Percentiles rank a stretch among this genome's conserved stretches.
Evolutionary conservation across 2,329 filamentous ascomycete genomes (phyloP).

Genomic region (Coniosporium tulheliwenetii): DNA sequence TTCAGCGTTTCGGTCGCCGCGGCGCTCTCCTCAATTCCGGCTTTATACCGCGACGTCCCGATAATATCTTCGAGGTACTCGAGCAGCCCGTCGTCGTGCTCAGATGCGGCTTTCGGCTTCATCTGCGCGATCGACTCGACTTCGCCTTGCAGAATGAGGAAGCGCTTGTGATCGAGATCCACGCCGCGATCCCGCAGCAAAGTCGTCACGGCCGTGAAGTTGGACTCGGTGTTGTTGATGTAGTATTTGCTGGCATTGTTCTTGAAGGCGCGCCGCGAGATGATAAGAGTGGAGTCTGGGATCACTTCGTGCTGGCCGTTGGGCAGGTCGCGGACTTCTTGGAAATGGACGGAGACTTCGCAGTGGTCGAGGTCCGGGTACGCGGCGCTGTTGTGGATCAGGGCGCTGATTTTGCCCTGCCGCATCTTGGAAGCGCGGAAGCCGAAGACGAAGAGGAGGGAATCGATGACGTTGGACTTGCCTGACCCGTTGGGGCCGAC

Average conservation of each 20-base stretch:
- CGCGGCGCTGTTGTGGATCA: slow-evolving; percentile 92
- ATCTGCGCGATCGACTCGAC: slow-evolving; percentile 98
- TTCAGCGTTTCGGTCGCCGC: slow-evolving; percentile 83
- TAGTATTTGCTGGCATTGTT: slow-evolving; percentile 99
- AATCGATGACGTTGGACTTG: slow-evolving; percentile 98
- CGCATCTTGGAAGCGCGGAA: slow-evolving; percentile 99
- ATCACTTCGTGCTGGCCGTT: slow-evolving; percentile 61
- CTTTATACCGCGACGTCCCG: slow-evolving; percentile 95
- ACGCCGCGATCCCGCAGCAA: slow-evolving; percentile 77
- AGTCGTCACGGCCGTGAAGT: slow-evolving; percentile 81
- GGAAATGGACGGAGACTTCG: slow-evolving; percentile 93
- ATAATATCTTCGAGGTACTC: slow-evolving; percentile 99
- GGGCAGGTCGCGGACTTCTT: slow-evolving; percentile 81
- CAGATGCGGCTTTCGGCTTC: slow-evolving; percentile 89
- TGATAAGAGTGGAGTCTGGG: slow-evolving; percentile 68
- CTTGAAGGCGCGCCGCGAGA: slow-evolving; percentile 87
- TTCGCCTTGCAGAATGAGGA: slow-evolving; percentile 91
- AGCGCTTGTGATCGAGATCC: slow-evolving; percentile 94
- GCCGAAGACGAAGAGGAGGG: slow-evolving; percentile 94
- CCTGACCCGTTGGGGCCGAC: slow-evolving; percentile 96
- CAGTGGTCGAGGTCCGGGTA: slow-evolving; percentile 76
- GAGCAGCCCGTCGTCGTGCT: slow-evolving; percentile 89
- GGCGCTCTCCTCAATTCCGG: slow-evolving; percentile 87
- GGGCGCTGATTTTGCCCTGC: slow-evolving; percentile 91
- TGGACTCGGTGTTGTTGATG: slow-evolving; percentile 79